Evolutionary conservation across 805 yeast genomes (phyloP), one percentile per base, ranked within the genome.

Genomic region (Kodamaea restingae): DNA sequence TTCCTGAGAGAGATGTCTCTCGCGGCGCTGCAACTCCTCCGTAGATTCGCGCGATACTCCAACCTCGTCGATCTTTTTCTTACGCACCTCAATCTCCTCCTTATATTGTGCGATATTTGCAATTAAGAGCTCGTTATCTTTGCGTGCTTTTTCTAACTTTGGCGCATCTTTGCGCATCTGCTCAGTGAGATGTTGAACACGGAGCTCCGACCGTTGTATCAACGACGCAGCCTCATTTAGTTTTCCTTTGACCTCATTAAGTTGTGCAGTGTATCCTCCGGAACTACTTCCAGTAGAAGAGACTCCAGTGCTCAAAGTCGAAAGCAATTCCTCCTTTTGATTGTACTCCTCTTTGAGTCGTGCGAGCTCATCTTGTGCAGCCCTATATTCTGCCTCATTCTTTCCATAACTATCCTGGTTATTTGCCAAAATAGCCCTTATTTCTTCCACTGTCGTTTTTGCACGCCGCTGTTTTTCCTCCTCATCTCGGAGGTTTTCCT

Each of bases 261-360:
- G 61, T 50, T 88, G 95, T 2, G 81, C 73, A 45, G 72, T 64
- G 58, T 86, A 90, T 7, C 96, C 96, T 7, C 96, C 96, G 24
- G 84, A 81, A 50, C 81, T 83, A 25, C 67, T 71, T 39, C 95
- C 96, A 43, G 77, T 80, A 0, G 95, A 77, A 0, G 96, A 84
- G n/a, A 90, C 80, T 51, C 97, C 96, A 0, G 96, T 87, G 0
- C 88, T 80, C 29, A 90, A 67, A 0, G 95, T 81, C 0, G 93
- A 84, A 7, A 87, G 62, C 8, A 90, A 68, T 45, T 90, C 96
- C 50, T 86, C 91, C 49, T 84, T 86, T 43, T 68, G 72, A 24
- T 68, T 65, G 34, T 74, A 68, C 10, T 70, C 68, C 4, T 63
- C 66, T 44, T 78, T 80, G 39, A 78, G 47, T 1, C 55, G 52